Conservation (phyloP, 306 rosid genomes). For the Senna siamea region DNA sequence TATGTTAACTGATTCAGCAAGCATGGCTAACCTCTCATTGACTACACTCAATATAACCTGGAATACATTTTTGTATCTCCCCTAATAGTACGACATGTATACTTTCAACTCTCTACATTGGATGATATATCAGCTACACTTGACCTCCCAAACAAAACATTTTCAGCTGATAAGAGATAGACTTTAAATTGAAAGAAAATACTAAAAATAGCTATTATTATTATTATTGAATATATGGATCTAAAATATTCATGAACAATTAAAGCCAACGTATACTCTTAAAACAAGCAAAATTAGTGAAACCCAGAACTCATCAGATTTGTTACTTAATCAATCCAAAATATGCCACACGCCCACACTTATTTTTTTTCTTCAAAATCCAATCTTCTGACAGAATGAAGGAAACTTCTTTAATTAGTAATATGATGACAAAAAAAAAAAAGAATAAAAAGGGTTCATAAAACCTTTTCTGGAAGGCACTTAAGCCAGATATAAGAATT, state of each 20-base stretch:
- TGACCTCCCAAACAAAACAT: background rate
- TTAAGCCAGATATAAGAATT: background rate
- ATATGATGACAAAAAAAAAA: background rate
- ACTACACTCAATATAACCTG: background rate
- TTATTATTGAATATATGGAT: slow-evolving; percentile 1
- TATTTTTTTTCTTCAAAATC: background rate
- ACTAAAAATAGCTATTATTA: background rate
- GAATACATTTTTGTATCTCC: background rate
- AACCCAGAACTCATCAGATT: background rate
- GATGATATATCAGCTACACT: background rate
- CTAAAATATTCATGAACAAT: background rate
- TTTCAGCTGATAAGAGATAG: background rate
- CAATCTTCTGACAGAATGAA: background rate
- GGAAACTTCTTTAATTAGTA: background rate
- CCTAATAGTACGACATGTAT: background rate
- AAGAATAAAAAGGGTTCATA: background rate
- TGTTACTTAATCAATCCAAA: background rate
- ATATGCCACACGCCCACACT: background rate
- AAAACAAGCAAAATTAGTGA: background rate
- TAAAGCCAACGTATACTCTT: background rate
- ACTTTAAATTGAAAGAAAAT: background rate
- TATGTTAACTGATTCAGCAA: background rate
- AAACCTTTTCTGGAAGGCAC: background rate
- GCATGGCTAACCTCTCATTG: background rate
- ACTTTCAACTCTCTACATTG: background rate